Evolutionary conservation across 805 yeast genomes (phyloP).

Genomic region (Nakazawaea wyomingensis): DNA sequence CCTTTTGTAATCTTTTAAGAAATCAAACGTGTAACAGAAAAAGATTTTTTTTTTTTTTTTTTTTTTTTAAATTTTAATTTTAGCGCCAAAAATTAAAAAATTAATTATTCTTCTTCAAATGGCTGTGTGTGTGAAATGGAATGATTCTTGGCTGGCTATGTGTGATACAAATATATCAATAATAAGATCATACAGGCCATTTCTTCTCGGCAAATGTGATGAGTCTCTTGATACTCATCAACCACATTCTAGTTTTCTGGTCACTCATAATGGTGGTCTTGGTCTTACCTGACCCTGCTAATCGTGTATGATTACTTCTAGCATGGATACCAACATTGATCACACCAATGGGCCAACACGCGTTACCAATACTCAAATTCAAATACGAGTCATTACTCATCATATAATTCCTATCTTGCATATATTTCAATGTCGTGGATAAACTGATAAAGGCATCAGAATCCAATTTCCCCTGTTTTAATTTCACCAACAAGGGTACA

Average conservation of each 20-base stretch:
- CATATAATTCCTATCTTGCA: slow-evolving; percentile 48
- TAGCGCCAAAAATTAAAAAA: too few relatives aligned
- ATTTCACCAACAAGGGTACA: slow-evolving; percentile 46
- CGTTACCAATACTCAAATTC: slow-evolving; percentile 77
- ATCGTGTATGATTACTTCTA: slow-evolving; percentile 55
- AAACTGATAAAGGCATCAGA: slow-evolving; percentile 46
- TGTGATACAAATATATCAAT: not conserved
- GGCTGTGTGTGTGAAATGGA: not conserved
- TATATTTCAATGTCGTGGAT: slow-evolving; percentile 50
- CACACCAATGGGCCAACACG: slow-evolving; percentile 92
- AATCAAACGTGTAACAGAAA: too few relatives aligned
- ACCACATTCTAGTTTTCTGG: slow-evolving; percentile 72
- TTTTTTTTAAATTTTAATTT: not conserved
- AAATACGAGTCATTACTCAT: slow-evolving; percentile 66
- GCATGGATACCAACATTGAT: slow-evolving; percentile 75
- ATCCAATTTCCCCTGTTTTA: slow-evolving; percentile 39
- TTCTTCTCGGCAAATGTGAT: slow-evolving; percentile 48
- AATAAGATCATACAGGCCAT: slow-evolving; percentile 15
- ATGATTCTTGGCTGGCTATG: too few relatives aligned
- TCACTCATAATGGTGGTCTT: slow-evolving; percentile 76
- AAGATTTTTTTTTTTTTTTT: not conserved
- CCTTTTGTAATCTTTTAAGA: too few relatives aligned
- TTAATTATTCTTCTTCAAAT: too few relatives aligned
- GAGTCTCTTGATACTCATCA: slow-evolving; percentile 66
- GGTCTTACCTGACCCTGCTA: slow-evolving; percentile 42